Evolutionary conservation across 2,329 filamentous ascomycete genomes (phyloP), one percentile per base, ranked within the genome.

Genomic region (Alternaria longipes): DNA sequence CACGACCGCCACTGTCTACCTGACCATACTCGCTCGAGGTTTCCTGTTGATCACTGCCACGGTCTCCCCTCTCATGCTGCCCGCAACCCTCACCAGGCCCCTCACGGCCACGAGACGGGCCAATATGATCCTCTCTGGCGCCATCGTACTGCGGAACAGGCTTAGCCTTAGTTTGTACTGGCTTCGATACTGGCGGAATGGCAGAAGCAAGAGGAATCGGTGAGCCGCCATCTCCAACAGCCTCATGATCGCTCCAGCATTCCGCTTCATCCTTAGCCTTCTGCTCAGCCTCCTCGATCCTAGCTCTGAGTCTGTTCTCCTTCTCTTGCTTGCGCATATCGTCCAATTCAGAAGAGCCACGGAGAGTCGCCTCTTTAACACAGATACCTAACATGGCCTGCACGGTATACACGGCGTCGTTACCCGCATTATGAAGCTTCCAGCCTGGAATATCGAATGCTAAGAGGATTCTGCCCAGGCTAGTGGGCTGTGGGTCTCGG

Each of bases 391-490:
- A 76, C 83, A 95, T 86, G 8, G 88, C 90, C 63, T 90, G 88
- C 64, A 97, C 79, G 0, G 92, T 94, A 74, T 91, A 95, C 1
- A 89, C 85, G 0, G 93, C 93, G 74, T 97, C 93, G 66, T 97
- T 97, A 2, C 93, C 86, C 0, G 90, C 93, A 72, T 97, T 97
- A 78, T 97, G 93, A n/a, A 94, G 82, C 68, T 91, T 84, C 77
- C 82, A 86, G 42, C 83, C 86, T 0, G 80, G 70, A 8, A 96
- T 86, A 3, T 85, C 86, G 28, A 97, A 81, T 6, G 90, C 84
- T 6, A 78, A 71, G 24, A 97, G 84, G 14, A 96, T 83, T 6
- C 69, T 80, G 0, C 80, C 81, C 2, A 98, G 84, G 1, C 85
- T 85, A 14, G 85, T 84, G 4, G 83, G 75, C 3, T 90, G 81